phyloP scores from a whole-genome alignment of 495 filamentous ascomycete genomes.

The Penicillium desertorum region DNA sequence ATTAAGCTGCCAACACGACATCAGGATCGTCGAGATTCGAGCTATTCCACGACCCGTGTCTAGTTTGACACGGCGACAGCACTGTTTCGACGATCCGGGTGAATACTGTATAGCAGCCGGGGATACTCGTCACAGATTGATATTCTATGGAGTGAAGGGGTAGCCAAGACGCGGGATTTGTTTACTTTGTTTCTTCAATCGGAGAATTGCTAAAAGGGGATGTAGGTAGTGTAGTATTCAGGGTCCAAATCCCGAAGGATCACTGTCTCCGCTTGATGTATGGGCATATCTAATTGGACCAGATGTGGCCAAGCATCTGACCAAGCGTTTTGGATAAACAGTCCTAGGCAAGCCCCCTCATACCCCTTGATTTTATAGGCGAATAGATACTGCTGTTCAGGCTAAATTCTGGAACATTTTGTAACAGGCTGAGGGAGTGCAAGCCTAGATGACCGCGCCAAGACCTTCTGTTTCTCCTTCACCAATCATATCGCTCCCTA shows the following conservation, averaged over 20 bases:
- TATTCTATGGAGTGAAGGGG: too few relatives aligned
- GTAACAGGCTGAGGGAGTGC: background rate
- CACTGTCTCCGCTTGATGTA: background rate
- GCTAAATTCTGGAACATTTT: constrained; percentile 3
- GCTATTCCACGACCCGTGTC: constrained; percentile 2
- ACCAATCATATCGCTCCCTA: background rate
- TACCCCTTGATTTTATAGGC: background rate
- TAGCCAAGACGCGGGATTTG: background rate
- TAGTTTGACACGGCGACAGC: background rate
- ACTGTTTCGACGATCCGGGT: background rate
- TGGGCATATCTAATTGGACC: background rate
- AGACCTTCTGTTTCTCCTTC: background rate
- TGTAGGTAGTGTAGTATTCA: background rate
- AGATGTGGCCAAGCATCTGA: background rate
- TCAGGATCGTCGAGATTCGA: background rate
- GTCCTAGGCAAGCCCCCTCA: background rate
- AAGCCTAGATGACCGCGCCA: constrained; percentile 17
- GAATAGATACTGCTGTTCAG: background rate
- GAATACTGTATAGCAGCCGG: background rate
- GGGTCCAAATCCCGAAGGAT: background rate
- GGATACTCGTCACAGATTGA: background rate
- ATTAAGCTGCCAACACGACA: background rate
- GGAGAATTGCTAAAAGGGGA: background rate
- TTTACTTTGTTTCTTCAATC: background rate
- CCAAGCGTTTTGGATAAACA: constrained; percentile 1